These are phyloP conservation scores for Ceratocystis albifundus DNA, from an alignment of 2,329 filamentous ascomycete genomes.

Conservation along the genomic window DNA sequence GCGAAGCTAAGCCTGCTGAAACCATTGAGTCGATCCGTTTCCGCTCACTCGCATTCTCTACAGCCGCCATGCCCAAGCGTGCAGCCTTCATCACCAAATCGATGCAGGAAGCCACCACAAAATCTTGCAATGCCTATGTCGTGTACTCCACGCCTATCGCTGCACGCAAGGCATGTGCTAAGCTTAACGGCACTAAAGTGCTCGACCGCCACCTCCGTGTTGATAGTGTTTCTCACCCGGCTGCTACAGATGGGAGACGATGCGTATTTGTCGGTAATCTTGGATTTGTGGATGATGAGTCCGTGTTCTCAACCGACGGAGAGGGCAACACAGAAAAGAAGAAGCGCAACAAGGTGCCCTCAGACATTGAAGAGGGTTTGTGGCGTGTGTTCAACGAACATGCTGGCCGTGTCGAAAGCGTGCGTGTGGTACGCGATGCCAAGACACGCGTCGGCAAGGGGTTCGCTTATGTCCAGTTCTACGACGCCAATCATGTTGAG, in stretches of 20 bases:
- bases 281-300: slow-evolving; percentile 90
- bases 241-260: slow-evolving; percentile 68
- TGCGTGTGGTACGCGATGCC: slow-evolving; percentile 80
- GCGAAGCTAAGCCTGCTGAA: slow-evolving; percentile 43
- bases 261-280: slow-evolving; percentile 96
- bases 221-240: slow-evolving; percentile 80
- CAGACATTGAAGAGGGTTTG: slow-evolving; percentile 84
- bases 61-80: slow-evolving; percentile 69
- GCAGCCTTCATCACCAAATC: slow-evolving; percentile 89
- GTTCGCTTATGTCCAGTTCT: slow-evolving; percentile 93
- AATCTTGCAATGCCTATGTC: slow-evolving; percentile 86
- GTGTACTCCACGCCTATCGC: slow-evolving; percentile 70
- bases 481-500: slow-evolving; percentile 79
- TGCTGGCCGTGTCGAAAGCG: slow-evolving; percentile 77
- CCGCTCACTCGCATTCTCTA: slow-evolving; percentile 78
- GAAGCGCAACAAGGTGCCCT: slow-evolving; percentile 61
- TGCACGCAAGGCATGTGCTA: slow-evolving; percentile 61
- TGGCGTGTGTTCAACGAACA: slow-evolving; percentile 67
- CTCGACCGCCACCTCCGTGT: slow-evolving; percentile 82
- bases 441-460: slow-evolving; percentile 91
- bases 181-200: slow-evolving; percentile 72
- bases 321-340: slow-evolving; percentile 57
- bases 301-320: slow-evolving; percentile 51
- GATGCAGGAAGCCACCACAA: slow-evolving; percentile 81
- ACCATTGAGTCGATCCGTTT: slow-evolving; percentile 88